phyloP scores from a whole-genome alignment of 2,329 filamentous ascomycete genomes.

The Drechslerella dactyloides region DNA sequence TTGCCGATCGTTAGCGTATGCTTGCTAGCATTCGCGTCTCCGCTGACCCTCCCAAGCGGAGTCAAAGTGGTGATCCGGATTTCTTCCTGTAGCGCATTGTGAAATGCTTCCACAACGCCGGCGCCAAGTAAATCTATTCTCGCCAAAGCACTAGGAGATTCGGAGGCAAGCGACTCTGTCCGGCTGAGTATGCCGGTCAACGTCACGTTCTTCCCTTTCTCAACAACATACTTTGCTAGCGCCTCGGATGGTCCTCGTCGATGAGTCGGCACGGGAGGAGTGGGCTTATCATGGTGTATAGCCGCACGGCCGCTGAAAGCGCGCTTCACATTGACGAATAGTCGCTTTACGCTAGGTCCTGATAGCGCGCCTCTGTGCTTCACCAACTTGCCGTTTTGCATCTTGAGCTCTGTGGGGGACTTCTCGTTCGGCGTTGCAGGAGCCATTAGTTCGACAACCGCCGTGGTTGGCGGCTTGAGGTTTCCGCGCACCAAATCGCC shows the following conservation, averaged over 20 bases:
- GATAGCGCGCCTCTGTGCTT: constrained; percentile 65
- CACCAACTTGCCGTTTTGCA: constrained; percentile 54
- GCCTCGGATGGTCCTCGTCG: constrained; percentile 45
- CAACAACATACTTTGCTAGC: constrained; percentile 43
- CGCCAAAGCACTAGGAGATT: constrained; percentile 62
- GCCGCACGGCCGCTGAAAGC: constrained; percentile 53
- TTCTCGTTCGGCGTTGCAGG: constrained; percentile 64
- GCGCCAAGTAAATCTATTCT: constrained; percentile 85
- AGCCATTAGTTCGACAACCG: constrained; percentile 74
- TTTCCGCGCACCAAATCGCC: constrained; percentile 88
- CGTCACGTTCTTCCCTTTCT: constrained; percentile 56
- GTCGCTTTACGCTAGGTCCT: constrained; percentile 78
- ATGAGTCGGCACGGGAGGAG: constrained; percentile 30
- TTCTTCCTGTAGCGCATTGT: constrained; percentile 73
- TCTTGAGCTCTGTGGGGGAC: constrained; percentile 64
- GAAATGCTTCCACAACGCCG: constrained; percentile 77
- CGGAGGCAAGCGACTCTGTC: constrained; percentile 59
- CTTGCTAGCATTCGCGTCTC: constrained; percentile 38
- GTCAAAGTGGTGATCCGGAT: constrained; percentile 51
- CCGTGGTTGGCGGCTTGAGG: constrained; percentile 78
- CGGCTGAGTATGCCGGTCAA: constrained; percentile 60
- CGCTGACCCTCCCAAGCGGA: constrained; percentile 23
- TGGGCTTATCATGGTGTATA: constrained; percentile 29
- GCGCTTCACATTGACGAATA: constrained; percentile 77
- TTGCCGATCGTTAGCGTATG: constrained; percentile 49